Evolutionary conservation across 2,329 filamentous ascomycete genomes (phyloP), one percentile per base, ranked within the genome.

Genomic region (Exophiala bonariae): DNA sequence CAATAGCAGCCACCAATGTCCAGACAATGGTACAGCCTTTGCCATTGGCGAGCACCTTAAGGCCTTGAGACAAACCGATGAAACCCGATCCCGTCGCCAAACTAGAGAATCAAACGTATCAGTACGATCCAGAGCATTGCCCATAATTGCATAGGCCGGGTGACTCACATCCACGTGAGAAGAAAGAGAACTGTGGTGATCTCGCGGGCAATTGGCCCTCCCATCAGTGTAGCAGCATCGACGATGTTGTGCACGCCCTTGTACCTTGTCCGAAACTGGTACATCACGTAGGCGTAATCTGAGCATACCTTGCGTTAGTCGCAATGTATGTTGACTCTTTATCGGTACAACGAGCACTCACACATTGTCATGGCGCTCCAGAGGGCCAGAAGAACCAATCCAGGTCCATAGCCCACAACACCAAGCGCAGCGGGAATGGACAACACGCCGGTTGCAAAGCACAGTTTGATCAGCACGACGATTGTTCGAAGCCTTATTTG

Each of bases 171-270:
- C 59, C 41, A 68, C 64, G 77, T 78, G 4, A 47, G 26, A 14
- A 47, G 36, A 20, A 47, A 47, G 34, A 47, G 20, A 23, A 23
- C 44, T 10, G 34, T 26, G 2, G 44, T 35, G 20, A 47, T 26
- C 36, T 47, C 81, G 37, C 72, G 74, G 4, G 77, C 56, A 50
- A 76, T 64, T 1, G 61, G 57, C 0, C 80, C 80, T 1, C 80
- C 79, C 1, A 83, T 72, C 0, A 78, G 67, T 17, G 75, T 62
- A 1, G 77, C 78, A 79, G 84, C 83, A 48, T 83, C 79, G 22
- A 75, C 71, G 34, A 79, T 76, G 10, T 67, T 71, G 56, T 80
- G 77, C 44, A 75, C 78, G 17, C 70, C 69, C 1, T 73, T 69
- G 45, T 79, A 73, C 16, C 63, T 62, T 47, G 74, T 73, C 11